Percentiles rank a stretch among this genome's conserved stretches.
These are phyloP conservation scores for Rhodotorula mucilaginosa DNA, from an alignment of 1,284 basidiomycete genomes.

Conservation along the genomic window DNA sequence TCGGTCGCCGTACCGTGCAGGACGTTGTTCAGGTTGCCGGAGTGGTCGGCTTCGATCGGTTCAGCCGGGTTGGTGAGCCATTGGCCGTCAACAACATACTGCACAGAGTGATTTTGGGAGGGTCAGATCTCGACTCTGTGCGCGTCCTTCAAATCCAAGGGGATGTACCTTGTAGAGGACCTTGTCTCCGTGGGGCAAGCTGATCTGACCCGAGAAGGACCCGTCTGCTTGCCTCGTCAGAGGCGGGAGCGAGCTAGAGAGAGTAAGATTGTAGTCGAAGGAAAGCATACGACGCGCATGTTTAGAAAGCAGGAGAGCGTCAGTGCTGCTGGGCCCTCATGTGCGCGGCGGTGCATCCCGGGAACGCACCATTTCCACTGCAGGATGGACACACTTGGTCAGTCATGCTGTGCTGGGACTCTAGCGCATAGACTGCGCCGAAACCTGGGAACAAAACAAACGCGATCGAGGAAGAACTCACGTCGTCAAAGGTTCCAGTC, in stretches of 20 bases:
- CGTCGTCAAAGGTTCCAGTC: conserved; percentile 28
- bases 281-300: neutral
- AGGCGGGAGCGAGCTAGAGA: conserved; percentile 26
- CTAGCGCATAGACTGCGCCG: neutral
- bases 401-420: too few relatives aligned
- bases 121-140: neutral
- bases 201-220: conserved; percentile 34
- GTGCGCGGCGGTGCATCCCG: neutral
- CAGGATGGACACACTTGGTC: too few relatives aligned
- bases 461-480: neutral
- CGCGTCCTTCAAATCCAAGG: neutral
- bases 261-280: neutral
- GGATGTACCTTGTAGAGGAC: conserved; percentile 42
- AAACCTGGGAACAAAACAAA: neutral
- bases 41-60: conserved; percentile 38
- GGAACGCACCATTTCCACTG: conserved; percentile 34
- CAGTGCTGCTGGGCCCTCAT: neutral
- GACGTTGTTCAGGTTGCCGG: conserved; percentile 44
- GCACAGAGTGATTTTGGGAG: neutral
- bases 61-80: conserved; percentile 41
- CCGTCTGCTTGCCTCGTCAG: conserved; percentile 37
- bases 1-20: conserved; percentile 28
- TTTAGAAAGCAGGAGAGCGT: neutral
- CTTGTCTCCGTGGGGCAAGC: conserved; percentile 37
- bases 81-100: conserved; percentile 44